Evolutionary conservation across 768 basidiomycete genomes (phyloP), one percentile per base, ranked within the genome.

Genomic region (Lepiota subincarnata): DNA sequence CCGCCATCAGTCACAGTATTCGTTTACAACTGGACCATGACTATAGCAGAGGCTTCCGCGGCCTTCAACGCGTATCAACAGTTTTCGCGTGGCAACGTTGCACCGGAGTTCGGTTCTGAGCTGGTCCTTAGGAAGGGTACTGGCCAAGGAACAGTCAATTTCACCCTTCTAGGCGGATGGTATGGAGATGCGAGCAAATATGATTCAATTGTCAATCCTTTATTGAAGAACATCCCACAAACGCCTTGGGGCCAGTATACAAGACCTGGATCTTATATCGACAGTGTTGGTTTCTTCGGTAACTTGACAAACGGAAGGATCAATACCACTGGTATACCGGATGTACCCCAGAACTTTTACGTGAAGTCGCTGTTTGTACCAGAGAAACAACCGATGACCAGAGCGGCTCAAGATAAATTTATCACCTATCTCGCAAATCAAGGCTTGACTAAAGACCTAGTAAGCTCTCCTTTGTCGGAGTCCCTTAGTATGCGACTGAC

Each of bases 1-100:
- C 76, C 76, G 6, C 49, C 68, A 0, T 71, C 72, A 0, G 69
- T 67, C 7, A 74, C 70, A 1, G 66, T 74, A 4, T 75, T 73
- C 57, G 55, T 63, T 20, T 74, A 73, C 52, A 61, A 61, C 37
- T 76, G 73, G 73, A 60, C 70, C 28, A 58, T 73, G 41, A 62
- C 65, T 31, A 64, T 68, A 10, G 47, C 58, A 0, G 57, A 60
- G 0, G 76, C 76, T 2, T 67, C 70, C 1, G 55, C 59, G 10
- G 68, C 68, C 0, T 60, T 75, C 11, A 53, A 61, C 12, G 59
- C 64, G 1, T 74, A 70, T 60, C 74, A 77, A 57, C 49, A 55
- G 1, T 75, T 70, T 48, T 64, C 66, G 7, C 51, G 45, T 10
- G 59, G 70, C 31, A 60, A 67, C 50, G 65, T 73, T 45, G 68